Evolutionary conservation across 768 basidiomycete genomes (phyloP), one percentile per base, ranked within the genome.

Genomic region (Phylloporus scabripes): DNA sequence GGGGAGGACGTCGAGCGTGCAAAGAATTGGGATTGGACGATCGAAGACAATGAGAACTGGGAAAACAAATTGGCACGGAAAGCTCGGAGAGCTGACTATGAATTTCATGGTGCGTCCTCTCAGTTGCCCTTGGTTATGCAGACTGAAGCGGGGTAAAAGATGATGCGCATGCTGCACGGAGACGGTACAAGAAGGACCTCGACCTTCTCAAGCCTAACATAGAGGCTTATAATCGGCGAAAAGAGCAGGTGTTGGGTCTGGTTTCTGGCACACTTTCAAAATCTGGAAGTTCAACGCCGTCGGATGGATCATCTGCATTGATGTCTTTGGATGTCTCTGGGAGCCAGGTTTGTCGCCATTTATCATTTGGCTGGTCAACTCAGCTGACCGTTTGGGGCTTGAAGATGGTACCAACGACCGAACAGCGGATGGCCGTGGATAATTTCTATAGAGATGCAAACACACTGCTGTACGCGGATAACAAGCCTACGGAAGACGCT

Each of bases 1-100:
- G 95, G 93, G n/a, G 91, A 92, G 65, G 94, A 97, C 63, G 73
- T 91, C 93, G 88, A 74, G 88, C 88, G 23, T 82, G 96, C 49
- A 92, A 97, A 98, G 53, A 76, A 82, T 49, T 99, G 96, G 96
- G 93, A 96, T n/a, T 61, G 60, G 60, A 61, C 60, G 12, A 61
- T 62, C 46, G 60, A 62, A n/a, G 60, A 62, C 28, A 64, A 63
- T 14, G 60, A 63, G 29, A 63, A 63, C 17, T 62, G 60, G 60
- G 60, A 62, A 38, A 63, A 63, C 42, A 92, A 93, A 66, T 66
- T 80, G 57, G 84, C 82, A 21, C 72, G 85, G 60, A 97, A 93
- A 70, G 80, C 79, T 54, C 76, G 92, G 65, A 77, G 90, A 66
- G 89, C 84, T 8, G 90, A 95, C 68, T 91, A 83, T 56, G 84